Evolutionary conservation across 352 stramenopile genomes (phyloP).

Genomic region (Globisporangium carolinianum): DNA sequence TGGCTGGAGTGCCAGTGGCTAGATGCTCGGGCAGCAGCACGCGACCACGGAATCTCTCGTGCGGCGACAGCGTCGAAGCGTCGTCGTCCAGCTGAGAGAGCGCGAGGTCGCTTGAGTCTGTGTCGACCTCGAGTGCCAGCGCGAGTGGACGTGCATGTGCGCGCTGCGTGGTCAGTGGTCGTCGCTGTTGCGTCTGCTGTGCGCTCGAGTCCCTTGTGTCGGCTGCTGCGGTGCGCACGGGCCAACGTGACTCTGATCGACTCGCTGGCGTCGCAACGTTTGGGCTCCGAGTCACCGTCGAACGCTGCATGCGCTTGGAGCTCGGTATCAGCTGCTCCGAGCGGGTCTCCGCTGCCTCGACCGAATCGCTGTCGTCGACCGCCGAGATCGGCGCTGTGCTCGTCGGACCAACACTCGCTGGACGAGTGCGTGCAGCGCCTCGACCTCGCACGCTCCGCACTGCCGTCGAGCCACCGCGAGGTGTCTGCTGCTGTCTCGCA

Average conservation of each 20-base stretch:
- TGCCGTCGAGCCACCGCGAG: background rate
- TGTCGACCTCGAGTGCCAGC: constrained; percentile 10
- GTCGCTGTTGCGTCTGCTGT: constrained; percentile 8
- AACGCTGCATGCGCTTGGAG: constrained; percentile 4
- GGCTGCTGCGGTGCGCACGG: background rate
- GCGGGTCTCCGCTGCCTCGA: constrained; percentile 29
- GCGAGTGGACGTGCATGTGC: constrained; percentile 12
- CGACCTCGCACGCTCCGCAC: background rate
- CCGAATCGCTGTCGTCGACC: constrained; percentile 13
- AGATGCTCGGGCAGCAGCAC: no score
- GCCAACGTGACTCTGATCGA: background rate
- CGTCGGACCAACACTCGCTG: background rate
- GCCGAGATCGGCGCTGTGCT: no score
- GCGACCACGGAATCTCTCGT: background rate
- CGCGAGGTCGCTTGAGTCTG: constrained; percentile 10
- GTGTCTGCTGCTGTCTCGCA: background rate
- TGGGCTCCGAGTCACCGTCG: background rate
- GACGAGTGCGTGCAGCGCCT: background rate
- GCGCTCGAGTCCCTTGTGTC: constrained; percentile 3
- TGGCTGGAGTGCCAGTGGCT: no score
- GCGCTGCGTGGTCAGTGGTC: constrained; percentile 2
- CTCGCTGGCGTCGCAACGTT: no score
- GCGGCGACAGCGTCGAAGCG: background rate
- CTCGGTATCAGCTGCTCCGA: constrained; percentile 7
- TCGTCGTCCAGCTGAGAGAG: background rate